These are phyloP conservation scores for Amanita pallidorosea DNA, from an alignment of 768 basidiomycete genomes.

Conservation along the genomic window DNA sequence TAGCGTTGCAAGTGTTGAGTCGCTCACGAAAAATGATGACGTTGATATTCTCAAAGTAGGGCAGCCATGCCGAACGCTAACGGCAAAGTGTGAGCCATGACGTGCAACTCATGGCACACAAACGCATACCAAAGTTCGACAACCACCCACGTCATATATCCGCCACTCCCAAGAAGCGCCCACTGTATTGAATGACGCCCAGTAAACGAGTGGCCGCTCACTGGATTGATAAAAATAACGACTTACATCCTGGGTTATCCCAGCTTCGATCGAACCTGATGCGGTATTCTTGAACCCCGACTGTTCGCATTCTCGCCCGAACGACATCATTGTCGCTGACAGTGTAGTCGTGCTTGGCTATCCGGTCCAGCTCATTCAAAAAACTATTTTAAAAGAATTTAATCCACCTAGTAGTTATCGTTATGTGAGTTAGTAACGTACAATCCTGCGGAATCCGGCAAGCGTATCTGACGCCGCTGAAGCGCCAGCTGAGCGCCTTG, in stretches of 20 bases:
- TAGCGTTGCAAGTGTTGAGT: neutral
- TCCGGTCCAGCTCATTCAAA: conserved; percentile 55
- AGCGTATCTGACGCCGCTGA: conserved; percentile 30
- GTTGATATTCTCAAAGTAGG: conserved; percentile 71
- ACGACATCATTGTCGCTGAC: conserved; percentile 69
- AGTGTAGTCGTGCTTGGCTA: conserved; percentile 47
- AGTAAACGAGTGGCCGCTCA: no score
- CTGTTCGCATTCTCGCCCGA: conserved; percentile 56
- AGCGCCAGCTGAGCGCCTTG: conserved; percentile 38
- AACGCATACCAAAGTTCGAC: conserved; percentile 47
- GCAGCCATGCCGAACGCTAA: conserved; percentile 72
- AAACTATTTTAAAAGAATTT: no score
- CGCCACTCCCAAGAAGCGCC: conserved; percentile 48
- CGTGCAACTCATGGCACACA: neutral
- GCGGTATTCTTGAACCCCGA: conserved; percentile 60
- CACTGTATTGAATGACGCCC: conserved; percentile 6
- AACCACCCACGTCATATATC: conserved; percentile 75
- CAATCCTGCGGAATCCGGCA: conserved; percentile 63
- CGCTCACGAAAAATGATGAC: conserved; percentile 60
- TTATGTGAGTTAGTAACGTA: no score
- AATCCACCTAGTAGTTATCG: no score
- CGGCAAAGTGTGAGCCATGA: neutral
- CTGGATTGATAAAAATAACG: neutral
- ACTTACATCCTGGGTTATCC: conserved; percentile 23
- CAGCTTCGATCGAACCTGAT: conserved; percentile 35